Evolutionary conservation across 2,329 filamentous ascomycete species (phyloP), one percentile per base, ranked within the genome.

Genomic region (Neopestalotiopsis sp.): DNA sequence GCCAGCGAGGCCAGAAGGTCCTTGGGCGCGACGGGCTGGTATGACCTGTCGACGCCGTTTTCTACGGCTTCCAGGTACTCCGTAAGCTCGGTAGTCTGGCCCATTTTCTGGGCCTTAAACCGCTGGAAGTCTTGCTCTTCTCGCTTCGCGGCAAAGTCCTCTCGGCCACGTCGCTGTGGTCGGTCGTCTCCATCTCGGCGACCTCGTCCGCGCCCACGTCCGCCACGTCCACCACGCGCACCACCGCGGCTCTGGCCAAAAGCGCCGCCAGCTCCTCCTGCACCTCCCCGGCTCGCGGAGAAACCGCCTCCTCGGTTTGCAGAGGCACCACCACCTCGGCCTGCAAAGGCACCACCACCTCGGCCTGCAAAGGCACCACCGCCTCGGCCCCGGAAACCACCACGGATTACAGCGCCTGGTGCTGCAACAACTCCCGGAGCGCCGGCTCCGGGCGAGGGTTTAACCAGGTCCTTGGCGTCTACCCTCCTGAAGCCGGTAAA

Each of bases 1-100:
- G 73, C 70, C 58, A 84, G 77, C 30, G 77, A 73, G 62, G 75
- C 76, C 34, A 76, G 72, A 65, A 79, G 67, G 32, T 67, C 76
- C 34, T 67, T 61, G 14, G 65, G 56, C 66, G 80, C 66, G 20
- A 73, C 67, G 14, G 83, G 83, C 65, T 76, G 74, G 73, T 77
- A 84, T 17, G 71, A 20, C 42, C 70, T 69, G 62, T 73, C 70
- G 28, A 64, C 63, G 63, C 81, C 82, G 66, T 74, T 68, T 28
- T 81, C 79, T 32, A 72, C 59, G 14, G 62, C 67, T 56, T 77
- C 72, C 3, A 77, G 9, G 59, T 76, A 76, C 32, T 63, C 72
- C 70, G 75, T 61, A 67, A 79, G 74, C 34, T 73, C 69, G 14
- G 73, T 66, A 64, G 66, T 58, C 64, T 71, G 14, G 68, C 71